Percentiles rank a stretch among this genome's conserved stretches.
These are phyloP conservation scores for Neoboletus brunneissimus DNA, from an alignment of 768 basidiomycete genomes.

Conservation along the genomic window DNA sequence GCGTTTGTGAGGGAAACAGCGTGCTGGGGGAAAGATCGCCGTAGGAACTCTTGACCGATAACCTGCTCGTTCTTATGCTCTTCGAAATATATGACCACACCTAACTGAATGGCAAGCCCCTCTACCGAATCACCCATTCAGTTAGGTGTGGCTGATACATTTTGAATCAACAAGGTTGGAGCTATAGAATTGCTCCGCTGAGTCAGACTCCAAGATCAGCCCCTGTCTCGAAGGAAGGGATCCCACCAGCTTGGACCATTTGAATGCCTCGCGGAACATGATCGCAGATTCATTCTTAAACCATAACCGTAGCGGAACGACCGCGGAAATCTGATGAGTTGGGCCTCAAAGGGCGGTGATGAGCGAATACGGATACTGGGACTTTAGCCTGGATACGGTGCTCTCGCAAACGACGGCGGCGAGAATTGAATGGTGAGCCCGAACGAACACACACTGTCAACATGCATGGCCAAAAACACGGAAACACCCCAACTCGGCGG, in stretches of 20 bases:
- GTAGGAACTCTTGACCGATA: accelerated
- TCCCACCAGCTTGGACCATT: background rate
- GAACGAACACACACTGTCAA: background rate
- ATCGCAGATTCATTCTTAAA: slow-evolving; percentile 1
- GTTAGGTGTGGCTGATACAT: too few relatives aligned
- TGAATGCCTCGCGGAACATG: background rate
- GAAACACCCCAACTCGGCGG: too few relatives aligned
- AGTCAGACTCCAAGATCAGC: background rate
- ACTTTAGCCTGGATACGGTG: too few relatives aligned
- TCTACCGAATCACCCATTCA: background rate
- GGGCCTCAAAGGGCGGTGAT: background rate
- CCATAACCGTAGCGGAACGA: background rate
- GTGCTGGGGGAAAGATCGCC: background rate
- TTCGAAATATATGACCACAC: slow-evolving; percentile 15
- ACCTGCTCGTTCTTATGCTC: slow-evolving; percentile 6
- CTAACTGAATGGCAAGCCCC: too few relatives aligned
- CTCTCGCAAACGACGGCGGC: background rate
- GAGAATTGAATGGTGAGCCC: background rate
- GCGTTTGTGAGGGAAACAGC: too few relatives aligned
- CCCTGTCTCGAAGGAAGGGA: slow-evolving; percentile 3
- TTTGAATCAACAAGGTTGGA: background rate
- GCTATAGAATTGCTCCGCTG: background rate
- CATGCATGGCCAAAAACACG: too few relatives aligned
- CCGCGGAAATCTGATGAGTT: background rate
- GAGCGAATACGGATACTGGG: background rate